Evolutionary conservation across 2,329 filamentous ascomycete species (phyloP).

Genomic region (Colletotrichum sojae): DNA sequence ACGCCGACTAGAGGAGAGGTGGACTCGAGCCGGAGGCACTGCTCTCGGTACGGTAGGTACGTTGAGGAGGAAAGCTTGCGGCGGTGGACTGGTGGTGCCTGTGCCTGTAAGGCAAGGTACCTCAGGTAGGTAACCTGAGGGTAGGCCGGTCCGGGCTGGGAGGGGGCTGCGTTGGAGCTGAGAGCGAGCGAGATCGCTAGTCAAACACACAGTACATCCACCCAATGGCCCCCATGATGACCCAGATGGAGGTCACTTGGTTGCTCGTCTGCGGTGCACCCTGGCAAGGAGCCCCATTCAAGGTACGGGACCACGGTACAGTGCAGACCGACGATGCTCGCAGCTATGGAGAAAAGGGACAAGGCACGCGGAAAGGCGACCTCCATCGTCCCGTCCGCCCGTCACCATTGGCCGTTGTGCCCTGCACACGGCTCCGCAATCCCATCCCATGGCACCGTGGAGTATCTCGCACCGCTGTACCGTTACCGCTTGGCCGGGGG

Average conservation of each 20-base stretch:
- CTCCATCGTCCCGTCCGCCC: constrained; percentile 15
- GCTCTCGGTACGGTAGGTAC: constrained; percentile 10
- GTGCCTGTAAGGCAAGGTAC: background rate
- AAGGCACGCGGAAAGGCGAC: constrained; percentile 33
- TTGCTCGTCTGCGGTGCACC: background rate
- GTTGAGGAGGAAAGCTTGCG: background rate
- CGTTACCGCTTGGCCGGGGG: constrained; percentile 41
- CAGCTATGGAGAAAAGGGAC: constrained; percentile 36
- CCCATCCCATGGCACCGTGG: constrained; percentile 20
- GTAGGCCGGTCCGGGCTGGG: background rate
- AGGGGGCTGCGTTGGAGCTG: background rate
- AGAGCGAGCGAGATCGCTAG: constrained; percentile 22
- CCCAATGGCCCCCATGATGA: background rate
- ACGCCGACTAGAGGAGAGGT: constrained; percentile 23
- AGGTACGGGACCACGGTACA: constrained; percentile 33
- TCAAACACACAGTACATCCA: background rate
- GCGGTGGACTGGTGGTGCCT: background rate
- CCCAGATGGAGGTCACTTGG: background rate
- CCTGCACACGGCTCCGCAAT: constrained; percentile 28
- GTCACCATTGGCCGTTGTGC: constrained; percentile 24
- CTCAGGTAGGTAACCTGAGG: no score
- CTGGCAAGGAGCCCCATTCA: constrained; percentile 18
- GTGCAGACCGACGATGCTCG: constrained; percentile 33
- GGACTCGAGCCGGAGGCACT: constrained; percentile 37
- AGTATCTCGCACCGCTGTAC: constrained; percentile 10